These are phyloP conservation scores for Naganishia kalamii DNA, from an alignment of 768 basidiomycete species.

Conservation along the genomic window DNA sequence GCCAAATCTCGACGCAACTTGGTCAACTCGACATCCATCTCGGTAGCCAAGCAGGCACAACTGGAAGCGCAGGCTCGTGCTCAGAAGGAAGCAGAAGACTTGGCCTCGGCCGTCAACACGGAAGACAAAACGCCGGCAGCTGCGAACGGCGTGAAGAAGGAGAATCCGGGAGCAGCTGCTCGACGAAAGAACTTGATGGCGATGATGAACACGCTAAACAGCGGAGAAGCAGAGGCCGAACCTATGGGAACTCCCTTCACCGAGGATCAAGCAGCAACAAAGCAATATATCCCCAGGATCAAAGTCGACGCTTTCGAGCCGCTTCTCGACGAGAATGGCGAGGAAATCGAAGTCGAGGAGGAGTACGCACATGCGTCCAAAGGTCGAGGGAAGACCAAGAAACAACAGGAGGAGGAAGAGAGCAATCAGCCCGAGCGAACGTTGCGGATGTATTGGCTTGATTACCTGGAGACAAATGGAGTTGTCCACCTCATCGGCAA, in stretches of 20 bases:
- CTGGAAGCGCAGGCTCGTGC: conserved; percentile 16
- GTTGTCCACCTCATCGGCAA: conserved; percentile 85
- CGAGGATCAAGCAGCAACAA: conserved; percentile 15
- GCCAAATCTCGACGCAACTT: conserved; percentile 8
- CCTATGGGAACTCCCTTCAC: conserved; percentile 14
- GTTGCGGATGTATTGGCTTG: conserved; percentile 90
- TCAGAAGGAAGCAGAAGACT: conserved; percentile 24
- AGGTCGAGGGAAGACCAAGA: neutral
- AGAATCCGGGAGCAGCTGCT: conserved; percentile 22
- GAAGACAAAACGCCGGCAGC: neutral
- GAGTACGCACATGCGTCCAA: conserved; percentile 4
- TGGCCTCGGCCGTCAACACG: conserved; percentile 3
- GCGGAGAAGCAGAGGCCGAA: conserved; percentile 13
- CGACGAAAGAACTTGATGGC: conserved; percentile 19
- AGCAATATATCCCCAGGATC: conserved; percentile 22
- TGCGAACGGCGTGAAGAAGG: conserved; percentile 22
- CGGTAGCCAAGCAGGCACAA: conserved; percentile 16
- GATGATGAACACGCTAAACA: conserved; percentile 20
- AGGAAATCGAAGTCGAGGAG: conserved; percentile 20
- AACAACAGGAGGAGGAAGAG: conserved; percentile 58
- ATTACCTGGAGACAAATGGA: conserved; percentile 78
- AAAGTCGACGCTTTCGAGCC: conserved; percentile 33
- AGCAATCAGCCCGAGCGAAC: conserved; percentile 58
- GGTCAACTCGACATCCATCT: conserved; percentile 25
- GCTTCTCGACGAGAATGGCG: conserved; percentile 22